Evolutionary conservation across 768 basidiomycete species (phyloP), one percentile per base, ranked within the genome.

Genomic region (Mycena vulgaris): DNA sequence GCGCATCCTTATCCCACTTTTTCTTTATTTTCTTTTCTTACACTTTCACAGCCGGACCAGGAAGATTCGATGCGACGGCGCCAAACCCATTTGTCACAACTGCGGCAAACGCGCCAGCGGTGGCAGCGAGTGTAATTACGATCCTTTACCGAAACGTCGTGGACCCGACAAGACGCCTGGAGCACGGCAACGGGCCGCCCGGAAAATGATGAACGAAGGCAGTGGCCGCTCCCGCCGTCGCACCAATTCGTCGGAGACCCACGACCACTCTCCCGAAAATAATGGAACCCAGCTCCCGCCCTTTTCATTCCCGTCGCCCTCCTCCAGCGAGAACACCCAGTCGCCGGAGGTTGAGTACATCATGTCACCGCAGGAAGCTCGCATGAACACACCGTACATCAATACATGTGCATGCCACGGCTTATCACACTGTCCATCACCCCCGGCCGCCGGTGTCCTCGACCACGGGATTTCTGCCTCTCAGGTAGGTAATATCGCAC

Each of bases 31-130:
- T 37, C 55, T 51, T 71, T 49, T 66, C 30, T 68, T 63, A 21
- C 63, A 39, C 67, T 52, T 77, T 59, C 59, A 21, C 72, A 95
- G 93, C 76, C 93, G 94, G 28, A 87, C 85, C 19, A 88, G 93
- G 28, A 95, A 95, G 76, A 93, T 93, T 71, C 90, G 93, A 6
- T 95, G 94, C 78, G 93, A 95, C 77, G 94, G 94, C 61, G 90
- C 90, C 11, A 93, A 91, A 72, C 94, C 94, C 13, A 75, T 84
- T 13, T 95, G 94, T 75, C 88, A 92, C 75, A 94, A 94, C 75
- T 95, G 93, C 75, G 79, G 82, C 45, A 88, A 88, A 71, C 87
- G 92, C 42, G 67, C 82, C 16, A 84, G 79, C 53, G 80, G 81
- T 16, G 78, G 74, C 72, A 81, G 77, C 49, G 85, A 87, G 52